Conservation (phyloP, 176 grass and related monocot genomes). For the Thalia dealbata region DNA sequence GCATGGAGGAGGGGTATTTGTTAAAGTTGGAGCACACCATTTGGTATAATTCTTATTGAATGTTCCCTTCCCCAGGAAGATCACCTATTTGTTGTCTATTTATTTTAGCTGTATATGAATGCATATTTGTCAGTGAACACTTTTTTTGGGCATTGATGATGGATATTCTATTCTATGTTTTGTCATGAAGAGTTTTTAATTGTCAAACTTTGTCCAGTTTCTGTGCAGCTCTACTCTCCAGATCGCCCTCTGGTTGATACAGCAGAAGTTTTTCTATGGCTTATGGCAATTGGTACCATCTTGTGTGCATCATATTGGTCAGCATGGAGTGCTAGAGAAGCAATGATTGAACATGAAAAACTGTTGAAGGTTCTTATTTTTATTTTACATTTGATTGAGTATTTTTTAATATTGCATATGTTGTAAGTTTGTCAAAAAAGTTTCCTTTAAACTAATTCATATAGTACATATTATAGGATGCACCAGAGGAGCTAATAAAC, state of each 20-base stretch:
- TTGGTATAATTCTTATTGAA: not conserved
- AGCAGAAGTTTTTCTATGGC: conserved; percentile 95
- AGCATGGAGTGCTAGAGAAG: conserved; percentile 83
- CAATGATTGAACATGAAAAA: conserved; percentile 78
- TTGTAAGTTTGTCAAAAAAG: not conserved
- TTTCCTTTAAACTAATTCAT: not conserved
- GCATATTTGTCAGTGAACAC: not conserved
- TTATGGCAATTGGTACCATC: conserved; percentile 98
- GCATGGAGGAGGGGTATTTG: not conserved
- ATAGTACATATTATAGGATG: conserved; percentile 42
- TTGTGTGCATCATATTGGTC: conserved; percentile 98
- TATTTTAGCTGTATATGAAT: not conserved
- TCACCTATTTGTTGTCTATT: not conserved
- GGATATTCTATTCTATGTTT: not conserved
- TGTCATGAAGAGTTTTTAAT: not conserved
- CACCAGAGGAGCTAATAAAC: conserved; percentile 46
- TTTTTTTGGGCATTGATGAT: not conserved
- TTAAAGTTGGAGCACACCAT: not conserved
- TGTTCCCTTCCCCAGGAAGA: not conserved
- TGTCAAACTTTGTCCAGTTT: conserved; percentile 36
- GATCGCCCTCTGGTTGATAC: conserved; percentile 87
- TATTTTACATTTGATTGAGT: conserved; percentile 16
- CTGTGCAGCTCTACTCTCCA: conserved; percentile 86
- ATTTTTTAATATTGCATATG: not conserved
- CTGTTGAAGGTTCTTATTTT: conserved; percentile 61